Percentiles rank a stretch among this genome's conserved stretches.
These are phyloP conservation scores for Chytridium lagenaria DNA, from an alignment of 371 early-diverging fungal species.

Conservation along the genomic window DNA sequence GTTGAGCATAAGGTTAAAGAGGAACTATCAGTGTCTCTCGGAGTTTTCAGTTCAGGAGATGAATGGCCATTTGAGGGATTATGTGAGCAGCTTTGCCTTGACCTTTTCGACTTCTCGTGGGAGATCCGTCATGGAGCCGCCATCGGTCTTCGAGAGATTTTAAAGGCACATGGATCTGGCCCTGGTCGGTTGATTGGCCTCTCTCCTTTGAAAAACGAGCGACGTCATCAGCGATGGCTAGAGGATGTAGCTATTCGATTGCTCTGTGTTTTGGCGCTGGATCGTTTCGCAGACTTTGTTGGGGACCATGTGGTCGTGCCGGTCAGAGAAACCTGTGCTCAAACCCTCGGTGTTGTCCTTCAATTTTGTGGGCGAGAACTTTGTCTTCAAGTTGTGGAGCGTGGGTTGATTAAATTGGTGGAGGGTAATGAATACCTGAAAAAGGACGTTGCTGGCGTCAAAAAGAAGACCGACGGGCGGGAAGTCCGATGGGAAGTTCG, in stretches of 20 bases:
- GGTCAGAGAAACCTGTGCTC: slow-evolving; percentile 95
- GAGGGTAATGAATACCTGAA: slow-evolving; percentile 23
- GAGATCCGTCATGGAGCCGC: slow-evolving; percentile 96
- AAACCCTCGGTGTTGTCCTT: slow-evolving; percentile 86
- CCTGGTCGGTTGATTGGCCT: slow-evolving; percentile 73
- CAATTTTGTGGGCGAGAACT: slow-evolving; percentile 55
- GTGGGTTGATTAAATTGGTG: slow-evolving; percentile 51
- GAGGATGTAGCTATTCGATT: slow-evolving; percentile 89
- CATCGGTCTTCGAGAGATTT: slow-evolving; percentile 87
- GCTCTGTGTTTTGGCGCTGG: slow-evolving; percentile 90
- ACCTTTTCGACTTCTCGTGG: slow-evolving; percentile 90
- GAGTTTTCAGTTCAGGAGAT: slow-evolving; percentile 45
- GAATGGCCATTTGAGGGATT: slow-evolving; percentile 94
- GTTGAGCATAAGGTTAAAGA: slow-evolving; percentile 43
- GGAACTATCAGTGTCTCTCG: slow-evolving; percentile 27
- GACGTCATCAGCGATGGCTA: slow-evolving; percentile 76
- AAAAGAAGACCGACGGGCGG: neutral
- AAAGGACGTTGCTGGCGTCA: neutral
- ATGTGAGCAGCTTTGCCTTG: slow-evolving; percentile 87
- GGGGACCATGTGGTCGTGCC: slow-evolving; percentile 95
- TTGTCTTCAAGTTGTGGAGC: slow-evolving; percentile 43
- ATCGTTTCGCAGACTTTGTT: slow-evolving; percentile 96
- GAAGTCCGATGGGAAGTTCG: slow-evolving; percentile 81
- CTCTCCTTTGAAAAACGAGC: slow-evolving; percentile 64
- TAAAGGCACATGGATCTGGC: slow-evolving; percentile 86